A percentile compares a stretch with the other conserved stretches of the same genome.
phyloP scores from a whole-genome alignment of 208 protist species.

The Herpetomonas samuelpessoai region DNA sequence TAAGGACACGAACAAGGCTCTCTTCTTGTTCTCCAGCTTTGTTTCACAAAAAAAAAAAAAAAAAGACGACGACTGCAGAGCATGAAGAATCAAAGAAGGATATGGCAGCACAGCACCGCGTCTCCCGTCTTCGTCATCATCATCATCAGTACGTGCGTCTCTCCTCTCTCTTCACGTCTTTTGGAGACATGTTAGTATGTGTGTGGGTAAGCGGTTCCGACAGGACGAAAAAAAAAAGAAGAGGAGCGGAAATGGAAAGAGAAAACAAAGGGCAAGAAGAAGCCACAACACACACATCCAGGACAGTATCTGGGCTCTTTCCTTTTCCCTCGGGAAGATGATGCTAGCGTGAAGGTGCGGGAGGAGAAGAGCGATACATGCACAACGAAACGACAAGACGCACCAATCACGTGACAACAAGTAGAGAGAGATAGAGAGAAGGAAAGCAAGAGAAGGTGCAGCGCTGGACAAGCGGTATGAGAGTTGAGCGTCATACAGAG shows the following conservation, averaged over 20 bases:
- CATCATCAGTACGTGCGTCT: too few relatives aligned
- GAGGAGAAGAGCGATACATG: too few relatives aligned
- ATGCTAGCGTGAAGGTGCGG: too few relatives aligned
- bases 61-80: constrained; percentile 4
- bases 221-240: constrained; percentile 19
- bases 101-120: too few relatives aligned
- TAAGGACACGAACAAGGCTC: not conserved
- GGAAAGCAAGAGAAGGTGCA: constrained; percentile 15
- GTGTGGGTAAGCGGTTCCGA: constrained; percentile 15
- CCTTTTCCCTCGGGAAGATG: too few relatives aligned
- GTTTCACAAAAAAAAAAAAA: constrained; percentile 6
- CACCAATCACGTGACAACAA: constrained; percentile 9
- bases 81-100: constrained; percentile 8
- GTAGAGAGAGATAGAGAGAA: constrained; percentile 13
- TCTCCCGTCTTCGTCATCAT: too few relatives aligned
- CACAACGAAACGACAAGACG: not conserved
- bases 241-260: constrained; percentile 3
- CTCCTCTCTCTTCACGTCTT: too few relatives aligned
- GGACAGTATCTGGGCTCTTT: too few relatives aligned
- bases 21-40: not conserved
- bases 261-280: constrained; percentile 9
- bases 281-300: too few relatives aligned
- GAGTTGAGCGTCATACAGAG: too few relatives aligned
- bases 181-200: too few relatives aligned
- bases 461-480: constrained; percentile 13